Evolutionary conservation across 2,329 filamentous ascomycete species (phyloP).

Genomic region (Remersonia thermophila): DNA sequence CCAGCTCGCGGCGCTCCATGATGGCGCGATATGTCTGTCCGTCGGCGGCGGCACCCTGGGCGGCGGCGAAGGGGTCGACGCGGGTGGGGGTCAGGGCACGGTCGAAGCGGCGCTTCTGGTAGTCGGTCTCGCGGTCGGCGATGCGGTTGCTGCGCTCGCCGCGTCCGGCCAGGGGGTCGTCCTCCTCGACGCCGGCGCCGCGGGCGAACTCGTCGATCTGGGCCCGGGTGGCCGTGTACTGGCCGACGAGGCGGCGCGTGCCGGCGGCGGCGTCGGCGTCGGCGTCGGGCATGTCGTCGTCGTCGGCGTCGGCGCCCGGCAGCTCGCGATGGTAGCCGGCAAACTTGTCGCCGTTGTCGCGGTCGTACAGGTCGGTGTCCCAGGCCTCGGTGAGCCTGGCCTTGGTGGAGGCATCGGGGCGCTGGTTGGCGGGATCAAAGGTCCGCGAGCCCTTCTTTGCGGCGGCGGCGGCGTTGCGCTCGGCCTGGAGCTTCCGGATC

Average conservation of each 20-base stretch:
- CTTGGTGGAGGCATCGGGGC: conserved; percentile 74
- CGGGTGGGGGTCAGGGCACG: conserved; percentile 76
- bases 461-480: conserved; percentile 73
- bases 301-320: conserved; percentile 64
- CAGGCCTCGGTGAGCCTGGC: conserved; percentile 81
- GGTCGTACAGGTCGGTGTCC: conserved; percentile 79
- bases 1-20: conserved; percentile 82
- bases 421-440: conserved; percentile 68
- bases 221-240: conserved; percentile 85
- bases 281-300: conserved; percentile 60
- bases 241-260: conserved; percentile 71
- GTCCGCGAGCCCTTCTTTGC: conserved; percentile 71
- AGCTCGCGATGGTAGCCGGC: conserved; percentile 86
- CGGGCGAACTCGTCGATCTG: conserved; percentile 91
- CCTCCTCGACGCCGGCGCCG: conserved; percentile 77
- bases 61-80: conserved; percentile 72
- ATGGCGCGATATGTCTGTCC: conserved; percentile 78
- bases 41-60: conserved; percentile 54
- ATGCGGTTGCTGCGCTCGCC: conserved; percentile 85
- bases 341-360: conserved; percentile 62
- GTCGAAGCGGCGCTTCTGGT: conserved; percentile 90
- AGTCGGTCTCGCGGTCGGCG: conserved; percentile 86
- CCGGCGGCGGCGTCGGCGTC: conserved; percentile 42
- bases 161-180: conserved; percentile 72
- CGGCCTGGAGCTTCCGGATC: conserved; percentile 78